Base-by-base conservation (phyloP, 2,329 filamentous ascomycete genomes). In the Tolypocladium ophioglossoides region DNA sequence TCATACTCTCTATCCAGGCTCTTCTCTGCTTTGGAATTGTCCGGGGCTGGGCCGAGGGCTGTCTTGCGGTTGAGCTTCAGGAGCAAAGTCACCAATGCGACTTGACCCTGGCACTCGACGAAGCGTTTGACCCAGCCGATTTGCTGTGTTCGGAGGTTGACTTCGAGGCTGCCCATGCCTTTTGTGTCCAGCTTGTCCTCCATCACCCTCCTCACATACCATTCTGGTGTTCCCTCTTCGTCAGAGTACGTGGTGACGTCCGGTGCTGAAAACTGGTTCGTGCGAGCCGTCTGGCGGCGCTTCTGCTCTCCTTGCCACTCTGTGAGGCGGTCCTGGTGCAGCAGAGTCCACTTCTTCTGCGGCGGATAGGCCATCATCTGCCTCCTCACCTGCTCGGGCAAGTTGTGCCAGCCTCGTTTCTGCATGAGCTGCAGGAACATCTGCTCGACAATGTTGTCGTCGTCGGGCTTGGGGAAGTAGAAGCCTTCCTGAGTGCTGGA, bases 51-150 rank as follows among this genome's bases (percentile, higher is more conserved):
- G 6, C 89, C 89, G 54, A 84, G 80, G 27, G 82, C 85, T 63
- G 89, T 89, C 68, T 89, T 87, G 67, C 91, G 86, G 72, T 96
- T 97, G 71, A 97, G 89, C 71, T 96, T 96, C 61, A 89, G 79
- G 55, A 99, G 82, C 52, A 96, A 85, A 65, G 95, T 97, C 22
- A 94, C 96, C 65, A 99, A 79, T 55, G 94, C 94, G 56, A 99
- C 88, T 72, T 96, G 92, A 60, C 94, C 94, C 72, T 99, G 94
- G 51, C 92, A 94, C 72, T 99, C 94, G 61, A 97, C 90, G 70
- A 97, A 99, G 41, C 88, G 84, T 73, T 89, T 91, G 53, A 99
- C 94, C 94, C 94, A 99, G 63, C 87, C 91, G 63, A 99, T 97
- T 55, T 95, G 94, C 69, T 99, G 94, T 40, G 94, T 97, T 65